Percentiles rank a stretch among this genome's conserved stretches.
Evolutionary conservation across 495 filamentous ascomycete species (phyloP).

Genomic region (Tuber melanosporum): DNA sequence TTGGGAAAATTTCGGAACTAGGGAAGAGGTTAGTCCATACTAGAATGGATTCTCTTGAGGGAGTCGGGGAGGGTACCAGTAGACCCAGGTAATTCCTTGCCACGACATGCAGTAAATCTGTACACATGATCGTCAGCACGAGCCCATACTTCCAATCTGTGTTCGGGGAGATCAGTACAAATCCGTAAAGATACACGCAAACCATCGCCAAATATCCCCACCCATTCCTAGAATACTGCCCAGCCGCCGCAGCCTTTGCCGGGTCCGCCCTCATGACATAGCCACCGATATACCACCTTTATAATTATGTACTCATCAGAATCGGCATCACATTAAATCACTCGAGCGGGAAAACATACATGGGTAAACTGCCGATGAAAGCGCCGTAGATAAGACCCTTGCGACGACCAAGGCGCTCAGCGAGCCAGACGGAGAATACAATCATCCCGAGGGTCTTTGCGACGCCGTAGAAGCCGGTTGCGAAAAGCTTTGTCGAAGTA

Average conservation of each 20-base stretch:
- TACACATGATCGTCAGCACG: background rate
- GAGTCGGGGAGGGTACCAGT: conserved; percentile 11
- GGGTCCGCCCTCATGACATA: conserved; percentile 38
- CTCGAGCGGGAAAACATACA: conserved; percentile 17
- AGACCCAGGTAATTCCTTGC: conserved; percentile 39
- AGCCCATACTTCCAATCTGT: background rate
- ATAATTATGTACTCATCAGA: background rate
- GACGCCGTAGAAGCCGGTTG: conserved; percentile 51
- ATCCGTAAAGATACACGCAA: conserved; percentile 44
- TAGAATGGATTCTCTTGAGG: background rate
- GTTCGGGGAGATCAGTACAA: conserved; percentile 18
- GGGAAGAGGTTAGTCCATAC: background rate
- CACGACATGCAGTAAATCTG: conserved; percentile 39
- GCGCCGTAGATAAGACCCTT: conserved; percentile 36
- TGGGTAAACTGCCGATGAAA: conserved; percentile 35
- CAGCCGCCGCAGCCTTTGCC: conserved; percentile 16
- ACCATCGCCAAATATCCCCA: conserved; percentile 44
- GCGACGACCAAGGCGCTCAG: conserved; percentile 28
- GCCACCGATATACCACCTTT: conserved; percentile 38
- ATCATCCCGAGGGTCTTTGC: conserved; percentile 47
- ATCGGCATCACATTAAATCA: background rate
- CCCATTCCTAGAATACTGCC: conserved; percentile 26
- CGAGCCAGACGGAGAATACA: conserved; percentile 37
- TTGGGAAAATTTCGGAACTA: conserved; percentile 39
- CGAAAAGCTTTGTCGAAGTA: conserved; percentile 47